Evolutionary conservation across 495 filamentous ascomycete genomes (phyloP).

Genomic region (Stereocaulon alpinum): DNA sequence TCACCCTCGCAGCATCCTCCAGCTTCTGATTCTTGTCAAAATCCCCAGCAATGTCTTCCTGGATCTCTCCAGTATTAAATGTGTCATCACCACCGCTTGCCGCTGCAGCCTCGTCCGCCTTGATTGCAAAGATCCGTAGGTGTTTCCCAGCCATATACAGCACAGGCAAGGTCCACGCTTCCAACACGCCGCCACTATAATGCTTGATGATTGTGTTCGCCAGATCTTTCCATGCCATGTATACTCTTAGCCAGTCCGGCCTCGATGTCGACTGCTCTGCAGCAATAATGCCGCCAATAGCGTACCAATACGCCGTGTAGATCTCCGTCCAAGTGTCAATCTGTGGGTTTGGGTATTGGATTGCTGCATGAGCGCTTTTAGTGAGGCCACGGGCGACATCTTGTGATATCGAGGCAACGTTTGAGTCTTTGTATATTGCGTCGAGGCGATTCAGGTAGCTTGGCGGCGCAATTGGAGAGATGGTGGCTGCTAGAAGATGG

Average conservation of each 20-base stretch:
- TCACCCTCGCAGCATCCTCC: slow-evolving; percentile 76
- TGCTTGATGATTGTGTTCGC: slow-evolving; percentile 59
- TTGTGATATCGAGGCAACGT: slow-evolving; percentile 39
- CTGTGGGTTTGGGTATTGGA: slow-evolving; percentile 50
- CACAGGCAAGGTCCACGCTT: slow-evolving; percentile 80
- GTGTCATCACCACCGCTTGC: slow-evolving; percentile 35
- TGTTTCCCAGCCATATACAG: slow-evolving; percentile 78
- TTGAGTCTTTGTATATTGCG: slow-evolving; percentile 54
- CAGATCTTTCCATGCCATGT: slow-evolving; percentile 76
- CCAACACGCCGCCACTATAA: slow-evolving; percentile 56
- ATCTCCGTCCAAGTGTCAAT: slow-evolving; percentile 70
- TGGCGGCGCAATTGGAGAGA: slow-evolving; percentile 53
- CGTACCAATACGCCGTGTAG: slow-evolving; percentile 74
- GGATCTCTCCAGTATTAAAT: slow-evolving; percentile 41
- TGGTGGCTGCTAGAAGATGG: slow-evolving; percentile 53
- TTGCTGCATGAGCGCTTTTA: slow-evolving; percentile 35
- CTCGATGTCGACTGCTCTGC: slow-evolving; percentile 34
- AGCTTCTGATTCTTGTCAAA: slow-evolving; percentile 65
- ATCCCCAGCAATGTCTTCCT: slow-evolving; percentile 67
- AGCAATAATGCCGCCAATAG: slow-evolving; percentile 54
- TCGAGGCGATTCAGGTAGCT: slow-evolving; percentile 47
- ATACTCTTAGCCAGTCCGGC: slow-evolving; percentile 55
- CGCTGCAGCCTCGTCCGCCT: slow-evolving; percentile 57
- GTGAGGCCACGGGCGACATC: slow-evolving; percentile 55
- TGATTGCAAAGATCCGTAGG: slow-evolving; percentile 75